phyloP scores from a whole-genome alignment of 805 yeast genomes.

The Isabelozyma gotoi region DNA sequence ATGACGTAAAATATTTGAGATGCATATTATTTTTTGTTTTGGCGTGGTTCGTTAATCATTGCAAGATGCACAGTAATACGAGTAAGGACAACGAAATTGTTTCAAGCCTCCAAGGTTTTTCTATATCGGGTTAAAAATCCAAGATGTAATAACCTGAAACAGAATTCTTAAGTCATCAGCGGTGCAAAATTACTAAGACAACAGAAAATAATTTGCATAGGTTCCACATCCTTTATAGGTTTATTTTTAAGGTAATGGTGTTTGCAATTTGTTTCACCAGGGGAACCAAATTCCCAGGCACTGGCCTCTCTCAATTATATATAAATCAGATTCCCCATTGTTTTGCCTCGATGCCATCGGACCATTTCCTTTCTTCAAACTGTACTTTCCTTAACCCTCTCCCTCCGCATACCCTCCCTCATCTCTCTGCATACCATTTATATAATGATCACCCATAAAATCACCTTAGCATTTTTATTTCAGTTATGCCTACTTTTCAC shows the following conservation, averaged over 20 bases:
- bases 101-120: too few relatives aligned
- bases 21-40: background rate
- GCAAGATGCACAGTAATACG: background rate
- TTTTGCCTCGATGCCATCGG: too few relatives aligned
- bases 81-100: background rate
- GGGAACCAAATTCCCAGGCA: too few relatives aligned
- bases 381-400: background rate
- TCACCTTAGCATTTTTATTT: background rate
- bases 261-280: background rate
- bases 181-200: background rate
- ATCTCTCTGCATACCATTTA: background rate
- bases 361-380: too few relatives aligned
- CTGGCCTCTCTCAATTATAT: too few relatives aligned
- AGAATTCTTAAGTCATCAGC: background rate
- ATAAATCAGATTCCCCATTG: too few relatives aligned
- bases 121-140: background rate
- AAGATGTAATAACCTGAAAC: background rate
- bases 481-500: background rate
- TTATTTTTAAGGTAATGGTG: background rate
- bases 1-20: background rate
- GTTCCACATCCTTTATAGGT: too few relatives aligned
- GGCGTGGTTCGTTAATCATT: background rate
- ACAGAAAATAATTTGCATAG: background rate
- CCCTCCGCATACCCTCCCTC: background rate
- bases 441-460: background rate